Evolutionary conservation across 441 rosid genomes (phyloP).

Genomic region (Croton setiger): DNA sequence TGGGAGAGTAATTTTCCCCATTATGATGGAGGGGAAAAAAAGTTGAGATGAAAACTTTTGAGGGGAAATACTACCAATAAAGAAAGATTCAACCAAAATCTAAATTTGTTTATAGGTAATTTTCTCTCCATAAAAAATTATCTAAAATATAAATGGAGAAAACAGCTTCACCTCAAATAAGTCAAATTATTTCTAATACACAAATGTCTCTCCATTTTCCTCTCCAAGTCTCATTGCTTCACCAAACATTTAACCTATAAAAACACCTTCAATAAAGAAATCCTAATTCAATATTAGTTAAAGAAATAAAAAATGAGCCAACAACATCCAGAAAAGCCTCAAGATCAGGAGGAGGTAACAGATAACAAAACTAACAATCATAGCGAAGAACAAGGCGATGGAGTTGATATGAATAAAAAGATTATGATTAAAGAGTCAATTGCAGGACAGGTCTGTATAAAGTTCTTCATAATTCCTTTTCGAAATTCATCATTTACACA

Average conservation of each 20-base stretch:
- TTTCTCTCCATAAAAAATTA: neutral
- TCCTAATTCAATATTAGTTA: neutral
- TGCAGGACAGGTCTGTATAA: slow-evolving; percentile 24
- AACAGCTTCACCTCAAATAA: neutral
- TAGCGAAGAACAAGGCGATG: no score
- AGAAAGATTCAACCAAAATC: no score
- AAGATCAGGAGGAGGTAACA: slow-evolving; percentile 40
- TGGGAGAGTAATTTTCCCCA: no score
- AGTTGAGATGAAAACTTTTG: no score
- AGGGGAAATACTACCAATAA: no score
- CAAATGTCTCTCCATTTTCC: neutral
- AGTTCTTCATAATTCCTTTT: no score
- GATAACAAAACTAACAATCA: slow-evolving; percentile 23
- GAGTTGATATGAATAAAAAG: neutral
- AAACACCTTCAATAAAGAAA: neutral
- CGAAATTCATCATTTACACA: no score
- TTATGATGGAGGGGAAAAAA: no score
- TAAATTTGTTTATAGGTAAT: no score
- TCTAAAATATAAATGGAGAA: neutral
- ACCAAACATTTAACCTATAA: slow-evolving; percentile 30
- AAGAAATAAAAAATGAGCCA: slow-evolving; percentile 35
- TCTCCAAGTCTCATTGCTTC: slow-evolving; percentile 20
- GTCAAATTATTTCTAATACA: slow-evolving; percentile 3
- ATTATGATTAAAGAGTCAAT: slow-evolving; percentile 31
- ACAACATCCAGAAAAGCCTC: slow-evolving; percentile 29